phyloP scores from a whole-genome alignment of 192 early-diverging fungal genomes.

The Coemansia sp. region DNA sequence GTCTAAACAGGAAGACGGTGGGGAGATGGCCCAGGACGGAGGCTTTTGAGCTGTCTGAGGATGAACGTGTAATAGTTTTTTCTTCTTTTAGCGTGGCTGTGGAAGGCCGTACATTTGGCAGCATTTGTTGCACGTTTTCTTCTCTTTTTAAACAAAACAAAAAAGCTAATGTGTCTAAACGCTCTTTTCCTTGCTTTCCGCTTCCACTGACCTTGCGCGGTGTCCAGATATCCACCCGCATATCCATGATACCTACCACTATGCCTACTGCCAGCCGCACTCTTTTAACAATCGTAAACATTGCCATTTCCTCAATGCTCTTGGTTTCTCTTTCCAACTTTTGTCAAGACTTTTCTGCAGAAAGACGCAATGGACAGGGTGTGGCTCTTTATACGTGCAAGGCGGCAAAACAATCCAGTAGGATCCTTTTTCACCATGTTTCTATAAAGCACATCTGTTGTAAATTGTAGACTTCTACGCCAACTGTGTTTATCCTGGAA shows the following conservation, averaged over 20 bases:
- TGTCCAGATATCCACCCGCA: too few species aligned
- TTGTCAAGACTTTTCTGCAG: not conserved
- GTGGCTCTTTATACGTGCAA: not conserved
- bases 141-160: too few species aligned
- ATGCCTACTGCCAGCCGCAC: not conserved
- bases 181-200: too few species aligned
- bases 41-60: not conserved
- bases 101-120: too few species aligned
- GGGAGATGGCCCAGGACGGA: conserved; percentile 57
- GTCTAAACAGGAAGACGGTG: conserved; percentile 66
- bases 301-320: not conserved
- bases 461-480: not conserved
- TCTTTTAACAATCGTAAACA: not conserved
- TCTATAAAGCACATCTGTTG: not conserved
- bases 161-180: too few species aligned
- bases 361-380: not conserved
- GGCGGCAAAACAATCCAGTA: not conserved
- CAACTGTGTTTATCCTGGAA: not conserved
- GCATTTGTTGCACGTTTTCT: too few species aligned
- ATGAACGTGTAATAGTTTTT: not conserved
- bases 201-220: too few species aligned
- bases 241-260: too few species aligned
- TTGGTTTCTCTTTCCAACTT: not conserved
- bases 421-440: not conserved
- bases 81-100: too few species aligned